Evolutionary conservation across 2,329 filamentous ascomycete species (phyloP), one percentile per base, ranked within the genome.

Genomic region (Pyrenochaeta sp.): DNA sequence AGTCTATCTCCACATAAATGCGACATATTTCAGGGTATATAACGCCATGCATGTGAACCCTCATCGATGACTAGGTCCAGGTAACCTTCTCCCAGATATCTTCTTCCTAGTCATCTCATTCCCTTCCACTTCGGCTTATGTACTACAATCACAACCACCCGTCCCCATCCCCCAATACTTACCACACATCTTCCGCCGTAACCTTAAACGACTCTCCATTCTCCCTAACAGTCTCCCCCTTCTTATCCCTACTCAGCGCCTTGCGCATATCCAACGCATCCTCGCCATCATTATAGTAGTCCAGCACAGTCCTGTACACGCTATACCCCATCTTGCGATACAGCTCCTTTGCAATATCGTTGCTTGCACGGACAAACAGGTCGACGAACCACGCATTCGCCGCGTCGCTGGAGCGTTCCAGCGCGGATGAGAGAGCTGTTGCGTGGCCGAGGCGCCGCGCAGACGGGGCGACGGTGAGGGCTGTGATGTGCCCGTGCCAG

Each of bases 211-310:
- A 82, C 79, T 95, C 90, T 15, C 95, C 95, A 65, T 94, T 86
- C 48, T 89, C 85, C 61, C 95, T 85, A 42, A 96, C 83, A 76
- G 96, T 91, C 74, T 90, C 85, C 52, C 83, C 79, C 50, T 88
- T 85, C 74, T 83, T 85, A 78, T 99, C 95, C 69, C 93, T 85
- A 76, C 85, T 90, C 79, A 94, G 86, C 32, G 92, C 86, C 75
- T 97, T 98, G 61, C 95, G 87, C 95, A 99, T 99, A 78, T 99
- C 95, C 74, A 91, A 95, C 15, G 94, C 95, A 79, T 98, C 94
- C 76, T 96, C 92, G 72, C 96, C 90, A 72, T 97, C 93, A 59
- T 90, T 91, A 71, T 99, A 99, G 76, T 99, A 99, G 67, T 90
- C 90, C 66, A 92, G 87, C 39, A 99, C 94, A 9, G 91, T 86